Conservation (phyloP, 345 rosid species). For the Salix udensis region DNA sequence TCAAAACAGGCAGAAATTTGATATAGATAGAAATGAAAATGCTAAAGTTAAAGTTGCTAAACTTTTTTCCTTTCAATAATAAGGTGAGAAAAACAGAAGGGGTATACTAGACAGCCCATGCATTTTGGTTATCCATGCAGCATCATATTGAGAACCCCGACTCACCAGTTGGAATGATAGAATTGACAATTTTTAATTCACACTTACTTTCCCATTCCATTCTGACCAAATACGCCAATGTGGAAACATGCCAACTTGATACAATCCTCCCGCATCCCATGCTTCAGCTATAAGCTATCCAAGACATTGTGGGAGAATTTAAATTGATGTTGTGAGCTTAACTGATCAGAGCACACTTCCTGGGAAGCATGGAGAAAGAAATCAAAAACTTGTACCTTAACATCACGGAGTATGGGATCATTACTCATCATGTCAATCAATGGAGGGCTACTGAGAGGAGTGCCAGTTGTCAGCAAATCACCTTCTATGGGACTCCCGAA, state of each 20-base stretch:
- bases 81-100: background rate
- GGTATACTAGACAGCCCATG: background rate
- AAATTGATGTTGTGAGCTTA: background rate
- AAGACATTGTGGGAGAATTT: slow-evolving; percentile 6
- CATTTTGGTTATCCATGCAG: background rate
- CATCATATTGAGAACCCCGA: background rate
- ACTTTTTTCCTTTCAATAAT: background rate
- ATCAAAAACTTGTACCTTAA: slow-evolving; percentile 53
- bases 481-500: slow-evolving; percentile 65
- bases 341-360: background rate
- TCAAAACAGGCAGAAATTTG: background rate
- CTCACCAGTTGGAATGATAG: background rate
- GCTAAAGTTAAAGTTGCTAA: background rate
- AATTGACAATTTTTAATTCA: slow-evolving; percentile 3
- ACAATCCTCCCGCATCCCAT: slow-evolving; percentile 96
- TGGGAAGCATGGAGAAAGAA: background rate
- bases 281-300: slow-evolving; percentile 93
- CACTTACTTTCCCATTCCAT: slow-evolving; percentile 96
- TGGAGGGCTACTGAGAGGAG: slow-evolving; percentile 82
- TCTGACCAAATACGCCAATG: slow-evolving; percentile 98
- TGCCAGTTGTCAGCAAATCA: slow-evolving; percentile 70
- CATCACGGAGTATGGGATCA: slow-evolving; percentile 83
- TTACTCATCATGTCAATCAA: slow-evolving; percentile 85
- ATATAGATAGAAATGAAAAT: background rate
- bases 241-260: slow-evolving; percentile 95